phyloP scores from a whole-genome alignment of 2,329 filamentous ascomycete species.

The Xylariales sp. region DNA sequence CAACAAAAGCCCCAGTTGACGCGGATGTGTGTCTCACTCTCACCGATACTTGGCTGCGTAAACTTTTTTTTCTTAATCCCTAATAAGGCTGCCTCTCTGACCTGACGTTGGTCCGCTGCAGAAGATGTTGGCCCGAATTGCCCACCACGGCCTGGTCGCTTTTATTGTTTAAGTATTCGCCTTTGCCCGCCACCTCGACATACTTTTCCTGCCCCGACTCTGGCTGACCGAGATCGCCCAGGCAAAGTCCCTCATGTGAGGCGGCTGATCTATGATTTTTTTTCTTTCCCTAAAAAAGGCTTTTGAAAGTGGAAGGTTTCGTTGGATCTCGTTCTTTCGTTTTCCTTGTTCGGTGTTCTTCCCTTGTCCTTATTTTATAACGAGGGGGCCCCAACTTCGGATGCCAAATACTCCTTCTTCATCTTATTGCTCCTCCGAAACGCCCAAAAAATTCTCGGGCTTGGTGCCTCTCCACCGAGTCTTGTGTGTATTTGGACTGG shows the following conservation, averaged over 20 bases:
- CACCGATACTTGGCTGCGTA: conserved; percentile 26
- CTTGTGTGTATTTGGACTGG: too few relatives aligned
- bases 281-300: background rate
- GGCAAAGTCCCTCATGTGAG: background rate
- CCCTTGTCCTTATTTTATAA: background rate
- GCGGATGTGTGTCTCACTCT: conserved; percentile 24
- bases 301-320: background rate
- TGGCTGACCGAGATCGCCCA: too few relatives aligned
- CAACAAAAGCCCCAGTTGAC: background rate
- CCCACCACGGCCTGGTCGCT: conserved; percentile 12
- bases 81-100: too few relatives aligned
- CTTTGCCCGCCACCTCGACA: conserved; percentile 5
- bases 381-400: conserved; percentile 1
- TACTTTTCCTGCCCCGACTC: too few relatives aligned
- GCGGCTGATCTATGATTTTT: background rate
- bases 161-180: background rate
- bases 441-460: too few relatives aligned
- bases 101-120: conserved; percentile 27
- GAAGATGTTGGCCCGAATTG: conserved; percentile 18
- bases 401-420: background rate
- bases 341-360: background rate
- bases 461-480: too few relatives aligned
- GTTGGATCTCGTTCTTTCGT: background rate
- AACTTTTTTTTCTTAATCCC: conserved; percentile 14
- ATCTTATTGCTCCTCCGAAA: background rate